A percentile compares a stretch with the other conserved stretches of the same genome.
phyloP scores from a whole-genome alignment of 2,329 filamentous ascomycete genomes.

The Biscogniauxia sp. region DNA sequence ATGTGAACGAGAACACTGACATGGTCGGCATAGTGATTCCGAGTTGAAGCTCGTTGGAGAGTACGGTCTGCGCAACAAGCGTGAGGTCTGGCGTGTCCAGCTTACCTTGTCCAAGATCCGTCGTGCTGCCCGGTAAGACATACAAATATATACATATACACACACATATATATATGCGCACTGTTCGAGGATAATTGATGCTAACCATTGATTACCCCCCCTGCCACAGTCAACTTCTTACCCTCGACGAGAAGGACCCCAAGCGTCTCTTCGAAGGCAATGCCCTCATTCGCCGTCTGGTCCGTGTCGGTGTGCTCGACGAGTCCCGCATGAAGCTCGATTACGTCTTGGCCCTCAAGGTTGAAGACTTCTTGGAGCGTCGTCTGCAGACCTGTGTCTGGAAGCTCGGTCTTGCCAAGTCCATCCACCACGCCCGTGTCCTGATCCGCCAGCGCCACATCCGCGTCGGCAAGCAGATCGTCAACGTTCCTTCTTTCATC shows the following conservation, averaged over 20 bases:
- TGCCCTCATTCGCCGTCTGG: constrained; percentile 99
- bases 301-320: constrained; percentile 98
- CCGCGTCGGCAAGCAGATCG: constrained; percentile 99
- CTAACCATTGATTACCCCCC: constrained; percentile 4
- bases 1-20: constrained; percentile 70
- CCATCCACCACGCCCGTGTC: constrained; percentile 99
- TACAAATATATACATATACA: background rate
- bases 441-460: constrained; percentile 99
- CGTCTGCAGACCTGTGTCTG: constrained; percentile 99
- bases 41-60: constrained; percentile 99
- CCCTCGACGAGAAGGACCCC: constrained; percentile 99
- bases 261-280: constrained; percentile 99
- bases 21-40: constrained; percentile 73
- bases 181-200: background rate
- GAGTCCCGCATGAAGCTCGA: constrained; percentile 99
- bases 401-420: constrained; percentile 99
- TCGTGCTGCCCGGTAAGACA: constrained; percentile 95
- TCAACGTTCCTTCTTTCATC: constrained; percentile 99
- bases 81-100: constrained; percentile 99
- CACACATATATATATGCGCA: background rate
- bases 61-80: constrained; percentile 99
- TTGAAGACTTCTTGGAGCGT: constrained; percentile 99
- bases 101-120: constrained; percentile 99
- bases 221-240: constrained; percentile 85
- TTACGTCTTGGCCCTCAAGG: constrained; percentile 99